These are phyloP conservation scores for Barnettozyma hawaiiensis DNA, from an alignment of 1,139 yeast species.

Conservation along the genomic window DNA sequence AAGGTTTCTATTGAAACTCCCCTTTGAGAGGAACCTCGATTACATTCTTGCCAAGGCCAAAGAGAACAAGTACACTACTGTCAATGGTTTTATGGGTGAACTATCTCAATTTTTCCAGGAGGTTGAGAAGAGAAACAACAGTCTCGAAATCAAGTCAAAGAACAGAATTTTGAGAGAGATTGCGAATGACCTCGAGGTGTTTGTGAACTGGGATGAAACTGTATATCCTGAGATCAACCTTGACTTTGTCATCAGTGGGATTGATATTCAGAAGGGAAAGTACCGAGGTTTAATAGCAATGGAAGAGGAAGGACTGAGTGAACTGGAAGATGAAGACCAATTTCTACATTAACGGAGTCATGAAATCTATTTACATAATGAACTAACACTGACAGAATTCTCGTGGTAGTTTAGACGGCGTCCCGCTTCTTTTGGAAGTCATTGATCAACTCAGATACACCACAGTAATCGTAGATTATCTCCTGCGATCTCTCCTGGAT, in stretches of 20 bases:
- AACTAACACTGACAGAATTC: background rate
- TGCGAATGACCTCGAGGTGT: slow-evolving; percentile 11
- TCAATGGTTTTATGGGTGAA: slow-evolving; percentile 28
- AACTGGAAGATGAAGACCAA: slow-evolving; percentile 26
- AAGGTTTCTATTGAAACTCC: slow-evolving; percentile 22
- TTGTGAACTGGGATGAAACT: slow-evolving; percentile 14
- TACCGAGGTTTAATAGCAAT: slow-evolving; percentile 28
- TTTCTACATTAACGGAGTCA: background rate
- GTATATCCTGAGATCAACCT: slow-evolving; percentile 3
- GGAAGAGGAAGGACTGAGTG: slow-evolving; percentile 30
- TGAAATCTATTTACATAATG: background rate
- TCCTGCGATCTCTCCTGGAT: slow-evolving; percentile 32
- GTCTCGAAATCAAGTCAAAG: slow-evolving; percentile 17
- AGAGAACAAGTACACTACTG: slow-evolving; percentile 23
- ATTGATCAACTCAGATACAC: slow-evolving; percentile 11
- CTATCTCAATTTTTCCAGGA: slow-evolving; percentile 24
- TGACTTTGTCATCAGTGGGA: slow-evolving; percentile 20
- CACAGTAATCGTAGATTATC: slow-evolving; percentile 34
- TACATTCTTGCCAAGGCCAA: slow-evolving; percentile 26
- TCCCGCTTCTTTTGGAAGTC: slow-evolving; percentile 3
- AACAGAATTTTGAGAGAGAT: slow-evolving; percentile 22
- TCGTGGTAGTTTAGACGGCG: background rate
- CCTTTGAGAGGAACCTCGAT: slow-evolving; percentile 13
- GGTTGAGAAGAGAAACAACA: slow-evolving; percentile 14
- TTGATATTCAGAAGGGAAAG: slow-evolving; percentile 18